Percentiles rank a stretch among this genome's conserved stretches.
These are phyloP conservation scores for Thalia dealbata DNA, from an alignment of 176 grass and related monocot species.

Conservation along the genomic window DNA sequence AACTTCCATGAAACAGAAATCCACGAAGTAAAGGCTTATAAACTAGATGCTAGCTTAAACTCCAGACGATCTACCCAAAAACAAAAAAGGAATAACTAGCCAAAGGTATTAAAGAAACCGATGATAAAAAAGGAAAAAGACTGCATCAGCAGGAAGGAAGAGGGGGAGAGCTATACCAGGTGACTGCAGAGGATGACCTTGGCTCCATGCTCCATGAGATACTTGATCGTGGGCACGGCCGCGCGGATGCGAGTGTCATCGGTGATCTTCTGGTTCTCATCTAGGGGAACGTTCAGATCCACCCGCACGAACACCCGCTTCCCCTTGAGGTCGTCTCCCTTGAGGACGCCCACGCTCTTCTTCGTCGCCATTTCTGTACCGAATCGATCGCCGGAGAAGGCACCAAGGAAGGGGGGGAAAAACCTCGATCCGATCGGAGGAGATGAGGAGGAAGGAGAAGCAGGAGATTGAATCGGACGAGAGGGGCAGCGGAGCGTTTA, in stretches of 20 bases:
- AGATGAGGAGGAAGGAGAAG: background rate
- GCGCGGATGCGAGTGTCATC: constrained; percentile 90
- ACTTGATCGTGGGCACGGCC: constrained; percentile 81
- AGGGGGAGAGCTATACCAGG: constrained; percentile 36
- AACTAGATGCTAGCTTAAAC: too few relatives aligned
- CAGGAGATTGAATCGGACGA: background rate
- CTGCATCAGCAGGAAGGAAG: too few relatives aligned
- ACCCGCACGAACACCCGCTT: constrained; percentile 83
- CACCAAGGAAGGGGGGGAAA: background rate
- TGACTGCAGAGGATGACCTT: constrained; percentile 82
- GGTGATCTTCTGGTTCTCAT: constrained; percentile 85
- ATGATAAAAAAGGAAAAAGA: background rate
- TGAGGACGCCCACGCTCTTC: constrained; percentile 72
- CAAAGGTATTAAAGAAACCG: background rate
- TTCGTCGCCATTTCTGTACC: constrained; percentile 63
- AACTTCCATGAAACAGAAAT: background rate
- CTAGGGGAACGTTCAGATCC: constrained; percentile 95
- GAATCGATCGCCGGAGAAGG: background rate
- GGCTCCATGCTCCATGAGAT: constrained; percentile 61
- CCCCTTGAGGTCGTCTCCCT: constrained; percentile 67
- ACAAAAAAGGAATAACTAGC: background rate
- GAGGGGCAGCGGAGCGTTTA: background rate
- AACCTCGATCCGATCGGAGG: background rate
- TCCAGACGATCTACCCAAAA: background rate
- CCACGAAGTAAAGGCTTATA: background rate